Evolutionary conservation across 202 grass and related monocot genomes (phyloP).

Genomic region (Saccharum hybrid): DNA sequence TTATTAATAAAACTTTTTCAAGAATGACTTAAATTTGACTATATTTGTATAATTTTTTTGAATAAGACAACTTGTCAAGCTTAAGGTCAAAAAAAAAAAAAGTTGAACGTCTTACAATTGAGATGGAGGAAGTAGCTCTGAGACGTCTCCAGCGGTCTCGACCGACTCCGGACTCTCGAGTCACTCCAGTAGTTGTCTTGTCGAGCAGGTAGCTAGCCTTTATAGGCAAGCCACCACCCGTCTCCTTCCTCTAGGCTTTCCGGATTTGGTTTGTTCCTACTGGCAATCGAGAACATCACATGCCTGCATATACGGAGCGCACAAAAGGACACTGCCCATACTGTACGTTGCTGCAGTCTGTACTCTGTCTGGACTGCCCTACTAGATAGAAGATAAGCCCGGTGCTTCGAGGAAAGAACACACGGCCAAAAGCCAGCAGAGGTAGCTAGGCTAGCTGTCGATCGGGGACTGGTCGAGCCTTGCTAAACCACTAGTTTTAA

Average conservation of each 20-base stretch:
- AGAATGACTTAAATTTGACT: too few relatives aligned
- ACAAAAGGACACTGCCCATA: slow-evolving; percentile 15
- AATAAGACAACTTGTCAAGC: too few relatives aligned
- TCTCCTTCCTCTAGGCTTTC: slow-evolving; percentile 42
- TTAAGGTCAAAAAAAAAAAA: too few relatives aligned
- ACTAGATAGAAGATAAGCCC: neutral
- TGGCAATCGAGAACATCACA: slow-evolving; percentile 6
- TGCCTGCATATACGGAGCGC: slow-evolving; percentile 20
- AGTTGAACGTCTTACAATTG: too few relatives aligned
- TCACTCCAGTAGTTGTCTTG: neutral
- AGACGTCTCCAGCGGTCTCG: too few relatives aligned
- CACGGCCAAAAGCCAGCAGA: neutral
- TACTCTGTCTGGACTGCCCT: neutral
- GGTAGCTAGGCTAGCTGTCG: slow-evolving; percentile 13
- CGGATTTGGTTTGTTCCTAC: slow-evolving; percentile 44
- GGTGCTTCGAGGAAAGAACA: slow-evolving; percentile 37
- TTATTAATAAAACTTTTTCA: too few relatives aligned
- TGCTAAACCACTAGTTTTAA: slow-evolving; percentile 30
- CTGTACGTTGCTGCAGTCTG: neutral
- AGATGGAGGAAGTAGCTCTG: too few relatives aligned
- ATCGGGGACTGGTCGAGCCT: neutral
- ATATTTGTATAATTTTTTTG: too few relatives aligned
- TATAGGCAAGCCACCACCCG: slow-evolving; percentile 3
- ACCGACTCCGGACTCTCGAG: too few relatives aligned
- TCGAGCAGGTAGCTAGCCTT: slow-evolving; percentile 9